Evolutionary conservation across 441 rosid genomes (phyloP), one percentile per base, ranked within the genome.

Genomic region (Gossypium gossypioides): DNA sequence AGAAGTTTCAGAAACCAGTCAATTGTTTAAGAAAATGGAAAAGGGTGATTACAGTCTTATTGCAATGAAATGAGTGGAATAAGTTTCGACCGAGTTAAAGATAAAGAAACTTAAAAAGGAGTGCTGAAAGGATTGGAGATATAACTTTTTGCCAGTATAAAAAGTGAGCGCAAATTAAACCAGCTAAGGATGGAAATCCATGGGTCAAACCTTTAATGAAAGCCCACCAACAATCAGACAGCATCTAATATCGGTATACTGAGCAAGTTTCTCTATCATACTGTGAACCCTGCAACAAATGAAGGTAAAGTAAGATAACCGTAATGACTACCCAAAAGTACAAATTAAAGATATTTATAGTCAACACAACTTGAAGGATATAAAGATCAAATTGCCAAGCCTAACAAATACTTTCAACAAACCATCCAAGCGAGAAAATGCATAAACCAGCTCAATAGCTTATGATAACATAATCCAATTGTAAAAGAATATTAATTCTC

Each of bases 191-290:
- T 21, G 37, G 69, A 76, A 48, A 70, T 50, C 54, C 68, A 51
- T 5, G 32, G 72, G 75, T 12, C 85, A 59, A 76, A 94, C 99
- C 96, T 90, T 89, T 6, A 85, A 78, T 64, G 97, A 86, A 75
- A 94, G 93, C 60, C 99, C 99, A 51, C 99, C 99, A 69, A 94
- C 94, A 80, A 94, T 80, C 81, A 88, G 82, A 79, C 97, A 92
- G 77, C 96, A 92, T 74, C 96, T 84, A 57, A 92, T 89, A 77
- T 94, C 96, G 1, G 97, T 92, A 75, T 86, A 94, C 68, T 91
- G 96, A 16, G 97, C 87, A 70, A 92, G 83, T 75, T 92, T 92
- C 84, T 90, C 93, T 44, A 84, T 84, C 99, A 94, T 94, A 79
- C 97, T 90, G 70, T 94, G 97, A 78, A 94, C 93, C 91, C 99